Conservation (phyloP, 371 early-diverging fungal species). For the Umbelopsis sp. region DNA sequence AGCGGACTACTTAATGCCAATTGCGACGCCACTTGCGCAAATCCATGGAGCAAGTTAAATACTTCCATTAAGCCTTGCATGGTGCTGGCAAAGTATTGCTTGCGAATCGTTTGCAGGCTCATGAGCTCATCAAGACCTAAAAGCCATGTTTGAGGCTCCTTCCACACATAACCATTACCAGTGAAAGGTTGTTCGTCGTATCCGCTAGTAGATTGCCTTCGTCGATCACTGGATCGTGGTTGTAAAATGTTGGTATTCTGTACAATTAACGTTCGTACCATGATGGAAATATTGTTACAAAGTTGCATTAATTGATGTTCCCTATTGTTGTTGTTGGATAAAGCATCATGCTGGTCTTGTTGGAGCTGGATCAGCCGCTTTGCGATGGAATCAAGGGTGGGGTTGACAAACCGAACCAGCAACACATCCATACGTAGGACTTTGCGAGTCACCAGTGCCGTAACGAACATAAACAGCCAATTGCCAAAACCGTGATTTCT, state of each 20-base stretch:
- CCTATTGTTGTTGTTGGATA: conserved; percentile 6
- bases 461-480: conserved; percentile 12
- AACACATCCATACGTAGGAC: not conserved
- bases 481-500: conserved; percentile 8
- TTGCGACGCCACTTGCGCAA: conserved; percentile 29
- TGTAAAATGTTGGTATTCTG: conserved; percentile 36
- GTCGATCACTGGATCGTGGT: conserved; percentile 20
- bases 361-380: conserved; percentile 5
- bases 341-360: conserved; percentile 11
- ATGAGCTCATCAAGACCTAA: conserved; percentile 5
- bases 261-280: conserved; percentile 54
- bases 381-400: conserved; percentile 12
- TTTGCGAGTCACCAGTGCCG: not conserved
- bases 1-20: conserved; percentile 44
- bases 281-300: conserved; percentile 50
- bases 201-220: conserved; percentile 6
- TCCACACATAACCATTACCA: not conserved
- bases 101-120: conserved; percentile 2
- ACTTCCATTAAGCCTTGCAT: conserved; percentile 16
- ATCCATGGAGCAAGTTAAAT: conserved; percentile 5
- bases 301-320: conserved; percentile 32
- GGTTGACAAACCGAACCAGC: conserved; percentile 12
- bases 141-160: not conserved
- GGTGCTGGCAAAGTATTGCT: conserved; percentile 9
- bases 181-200: not conserved